Conservation (phyloP, 768 basidiomycete species). For the Mycena albidolilacea region DNA sequence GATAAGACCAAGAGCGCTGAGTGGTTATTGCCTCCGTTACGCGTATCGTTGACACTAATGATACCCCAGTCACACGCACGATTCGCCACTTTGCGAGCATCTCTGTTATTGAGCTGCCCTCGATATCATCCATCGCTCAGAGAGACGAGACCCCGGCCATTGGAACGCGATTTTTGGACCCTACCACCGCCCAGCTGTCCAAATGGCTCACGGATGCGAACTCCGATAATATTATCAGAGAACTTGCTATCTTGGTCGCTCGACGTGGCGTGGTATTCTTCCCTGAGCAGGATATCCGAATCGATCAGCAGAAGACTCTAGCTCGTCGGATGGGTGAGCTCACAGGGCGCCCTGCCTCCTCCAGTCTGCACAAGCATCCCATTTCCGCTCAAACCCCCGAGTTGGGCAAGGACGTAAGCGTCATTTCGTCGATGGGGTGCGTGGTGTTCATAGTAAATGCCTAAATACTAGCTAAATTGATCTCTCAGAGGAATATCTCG, state of each 20-base stretch:
- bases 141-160: conserved; percentile 60
- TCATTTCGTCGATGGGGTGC: conserved; percentile 63
- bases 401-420: conserved; percentile 67
- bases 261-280: conserved; percentile 78
- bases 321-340: conserved; percentile 62
- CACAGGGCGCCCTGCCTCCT: conserved; percentile 61
- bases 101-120: neutral
- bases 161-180: conserved; percentile 62
- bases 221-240: conserved; percentile 64
- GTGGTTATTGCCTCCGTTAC: too few relatives aligned
- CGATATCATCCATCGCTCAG: conserved; percentile 45
- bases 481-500: neutral
- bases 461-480: neutral
- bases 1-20: too few relatives aligned
- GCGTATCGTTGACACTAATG: too few relatives aligned
- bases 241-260: conserved; percentile 66
- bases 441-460: conserved; percentile 20
- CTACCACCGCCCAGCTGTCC: conserved; percentile 61
- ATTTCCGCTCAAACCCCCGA: conserved; percentile 63
- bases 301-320: conserved; percentile 66
- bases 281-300: conserved; percentile 64
- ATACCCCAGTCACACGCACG: neutral
- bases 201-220: conserved; percentile 59
- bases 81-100: neutral
- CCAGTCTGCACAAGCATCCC: conserved; percentile 69